Evolutionary conservation across 1,284 basidiomycete species (phyloP).

Genomic region (Psilocybe mexicana): DNA sequence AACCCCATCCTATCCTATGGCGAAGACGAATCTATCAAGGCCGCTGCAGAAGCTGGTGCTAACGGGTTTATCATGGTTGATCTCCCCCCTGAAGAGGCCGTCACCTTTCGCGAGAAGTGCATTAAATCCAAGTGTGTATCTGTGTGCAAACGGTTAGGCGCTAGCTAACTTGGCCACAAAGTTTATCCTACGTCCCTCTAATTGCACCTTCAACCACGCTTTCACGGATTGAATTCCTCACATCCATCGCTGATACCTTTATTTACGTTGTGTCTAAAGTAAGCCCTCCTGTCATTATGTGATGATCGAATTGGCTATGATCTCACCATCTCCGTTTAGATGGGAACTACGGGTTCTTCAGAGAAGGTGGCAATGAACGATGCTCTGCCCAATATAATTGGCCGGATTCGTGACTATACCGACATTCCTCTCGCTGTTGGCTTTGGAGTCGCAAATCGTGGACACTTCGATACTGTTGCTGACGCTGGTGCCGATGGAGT

Average conservation of each 20-base stretch:
- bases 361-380: conserved; percentile 71
- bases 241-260: conserved; percentile 94
- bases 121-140: conserved; percentile 67
- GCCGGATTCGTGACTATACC: conserved; percentile 72
- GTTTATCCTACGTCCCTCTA: conserved; percentile 95
- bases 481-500: conserved; percentile 92
- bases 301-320: not conserved
- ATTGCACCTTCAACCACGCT: conserved; percentile 93
- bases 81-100: conserved; percentile 95
- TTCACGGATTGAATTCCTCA: conserved; percentile 86
- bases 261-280: conserved; percentile 96
- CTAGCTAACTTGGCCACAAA: conserved; percentile 31
- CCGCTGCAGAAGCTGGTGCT: conserved; percentile 87
- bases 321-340: conserved; percentile 48
- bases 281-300: conserved; percentile 12
- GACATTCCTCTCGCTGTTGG: conserved; percentile 90
- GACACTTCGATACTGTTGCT: conserved; percentile 86
- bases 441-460: conserved; percentile 93
- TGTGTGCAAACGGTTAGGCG: conserved; percentile 1
- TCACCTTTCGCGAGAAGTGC: conserved; percentile 89
- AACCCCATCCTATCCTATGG: conserved; percentile 96
- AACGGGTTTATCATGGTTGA: conserved; percentile 99
- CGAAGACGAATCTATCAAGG: conserved; percentile 90
- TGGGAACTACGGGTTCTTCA: conserved; percentile 97
- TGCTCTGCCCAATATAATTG: conserved; percentile 77